phyloP scores from a whole-genome alignment of 371 early-diverging fungal species.

The Mucor saturninus region DNA sequence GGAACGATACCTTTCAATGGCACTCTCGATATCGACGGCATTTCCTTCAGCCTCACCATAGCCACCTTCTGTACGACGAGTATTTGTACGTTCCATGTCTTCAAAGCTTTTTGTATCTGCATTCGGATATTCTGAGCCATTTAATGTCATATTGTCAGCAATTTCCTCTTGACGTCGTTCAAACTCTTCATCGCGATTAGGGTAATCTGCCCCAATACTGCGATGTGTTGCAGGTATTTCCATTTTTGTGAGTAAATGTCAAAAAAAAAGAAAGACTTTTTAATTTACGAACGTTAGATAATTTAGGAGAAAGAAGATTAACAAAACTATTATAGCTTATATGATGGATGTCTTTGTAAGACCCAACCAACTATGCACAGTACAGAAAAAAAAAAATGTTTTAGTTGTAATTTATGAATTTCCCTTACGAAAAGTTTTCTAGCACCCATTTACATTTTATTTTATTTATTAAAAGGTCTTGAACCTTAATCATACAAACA shows the following conservation, averaged over 20 bases:
- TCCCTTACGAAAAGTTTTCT: too few relatives aligned
- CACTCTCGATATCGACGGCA: constrained; percentile 44
- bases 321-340: too few relatives aligned
- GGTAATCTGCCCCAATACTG: constrained; percentile 9
- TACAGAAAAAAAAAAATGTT: too few relatives aligned
- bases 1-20: constrained; percentile 39
- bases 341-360: too few relatives aligned
- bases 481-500: too few relatives aligned
- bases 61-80: constrained; percentile 23
- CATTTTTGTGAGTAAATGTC: constrained; percentile 7
- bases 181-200: constrained; percentile 21
- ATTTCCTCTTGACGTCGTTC: constrained; percentile 6
- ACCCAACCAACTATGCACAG: too few relatives aligned
- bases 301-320: too few relatives aligned
- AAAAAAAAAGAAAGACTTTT: too few relatives aligned
- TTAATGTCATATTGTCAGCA: neutral
- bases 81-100: constrained; percentile 10
- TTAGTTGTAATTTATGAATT: too few relatives aligned
- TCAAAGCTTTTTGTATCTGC: neutral
- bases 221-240: constrained; percentile 19
- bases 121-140: neutral
- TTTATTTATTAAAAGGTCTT: too few relatives aligned
- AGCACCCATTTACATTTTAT: too few relatives aligned
- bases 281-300: too few relatives aligned
- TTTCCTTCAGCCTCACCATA: constrained; percentile 47